phyloP scores from a whole-genome alignment of 805 yeast genomes.

The Blastobotrys peoriensis region DNA sequence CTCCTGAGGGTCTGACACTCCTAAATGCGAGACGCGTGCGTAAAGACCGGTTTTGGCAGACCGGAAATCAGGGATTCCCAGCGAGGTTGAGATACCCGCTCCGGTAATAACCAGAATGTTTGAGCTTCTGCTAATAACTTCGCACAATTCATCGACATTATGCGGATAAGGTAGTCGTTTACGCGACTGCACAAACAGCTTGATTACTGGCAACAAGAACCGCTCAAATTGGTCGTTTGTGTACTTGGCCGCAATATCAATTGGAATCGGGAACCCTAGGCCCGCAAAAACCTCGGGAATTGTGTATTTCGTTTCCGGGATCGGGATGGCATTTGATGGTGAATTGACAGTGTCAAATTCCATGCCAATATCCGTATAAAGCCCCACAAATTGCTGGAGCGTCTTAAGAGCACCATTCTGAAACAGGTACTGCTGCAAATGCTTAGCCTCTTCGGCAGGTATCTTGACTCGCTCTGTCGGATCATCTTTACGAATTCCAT shows the following conservation, averaged over 20 bases:
- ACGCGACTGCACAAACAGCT: constrained; percentile 26
- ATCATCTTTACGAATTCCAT: constrained; percentile 12
- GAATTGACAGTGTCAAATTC: not conserved
- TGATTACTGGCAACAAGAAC: constrained; percentile 9
- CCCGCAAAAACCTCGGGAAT: constrained; percentile 22
- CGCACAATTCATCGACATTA: constrained; percentile 53
- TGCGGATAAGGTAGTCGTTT: constrained; percentile 23
- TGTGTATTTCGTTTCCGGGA: not conserved
- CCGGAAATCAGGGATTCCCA: constrained; percentile 90
- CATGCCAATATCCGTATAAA: not conserved
- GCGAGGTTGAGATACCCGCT: constrained; percentile 85
- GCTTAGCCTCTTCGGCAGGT: constrained; percentile 38
- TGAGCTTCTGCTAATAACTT: constrained; percentile 46
- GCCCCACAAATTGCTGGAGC: not conserved
- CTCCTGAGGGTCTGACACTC: constrained; percentile 82
- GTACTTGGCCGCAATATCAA: constrained; percentile 25
- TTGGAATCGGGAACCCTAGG: constrained; percentile 52
- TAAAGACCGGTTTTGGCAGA: constrained; percentile 76
- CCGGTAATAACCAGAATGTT: constrained; percentile 77
- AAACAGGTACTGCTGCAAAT: constrained; percentile 51
- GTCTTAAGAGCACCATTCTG: constrained; percentile 46
- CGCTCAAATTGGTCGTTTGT: constrained; percentile 8
- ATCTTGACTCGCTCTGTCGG: constrained; percentile 17
- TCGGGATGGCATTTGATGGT: not conserved
- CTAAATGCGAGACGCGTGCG: constrained; percentile 57